A percentile compares a stretch with the other conserved stretches of the same genome.
Evolutionary conservation across 2,329 filamentous ascomycete species (phyloP).

Genomic region (Raffaelea deltoideospora): DNA sequence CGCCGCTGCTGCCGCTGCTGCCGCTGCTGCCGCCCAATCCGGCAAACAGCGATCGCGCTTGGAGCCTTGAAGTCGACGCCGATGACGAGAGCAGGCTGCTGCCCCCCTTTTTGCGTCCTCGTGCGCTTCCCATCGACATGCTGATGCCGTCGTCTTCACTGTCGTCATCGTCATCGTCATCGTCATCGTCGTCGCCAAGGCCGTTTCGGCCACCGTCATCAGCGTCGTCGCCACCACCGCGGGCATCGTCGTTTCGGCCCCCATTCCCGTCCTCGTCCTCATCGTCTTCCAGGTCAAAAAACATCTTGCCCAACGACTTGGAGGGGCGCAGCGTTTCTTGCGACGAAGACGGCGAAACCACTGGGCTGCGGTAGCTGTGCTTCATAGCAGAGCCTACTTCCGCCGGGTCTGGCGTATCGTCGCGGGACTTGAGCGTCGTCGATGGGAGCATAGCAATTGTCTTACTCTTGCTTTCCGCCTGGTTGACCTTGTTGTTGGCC

Average conservation of each 20-base stretch:
- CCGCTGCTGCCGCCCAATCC: neutral
- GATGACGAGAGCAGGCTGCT: slow-evolving; percentile 4
- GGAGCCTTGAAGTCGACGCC: slow-evolving; percentile 6
- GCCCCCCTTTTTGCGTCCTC: neutral
- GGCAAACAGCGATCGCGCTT: neutral
- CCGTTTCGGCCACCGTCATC: slow-evolving; percentile 12
- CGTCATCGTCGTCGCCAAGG: slow-evolving; percentile 8
- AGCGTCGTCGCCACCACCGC: neutral
- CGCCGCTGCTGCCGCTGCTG: slow-evolving; percentile 8
- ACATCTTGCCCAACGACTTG: slow-evolving; percentile 48
- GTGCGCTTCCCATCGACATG: slow-evolving; percentile 7
- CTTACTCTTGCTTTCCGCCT: slow-evolving; percentile 47
- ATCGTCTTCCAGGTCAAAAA: slow-evolving; percentile 46
- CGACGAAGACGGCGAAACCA: slow-evolving; percentile 59
- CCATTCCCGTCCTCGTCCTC: slow-evolving; percentile 42
- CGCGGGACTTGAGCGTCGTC: slow-evolving; percentile 73
- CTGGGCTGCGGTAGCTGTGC: slow-evolving; percentile 38
- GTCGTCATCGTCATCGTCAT: slow-evolving; percentile 6
- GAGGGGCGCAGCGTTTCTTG: slow-evolving; percentile 68
- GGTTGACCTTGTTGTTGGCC: slow-evolving; percentile 20
- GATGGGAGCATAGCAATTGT: slow-evolving; percentile 80
- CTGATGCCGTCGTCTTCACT: slow-evolving; percentile 4
- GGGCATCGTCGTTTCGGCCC: slow-evolving; percentile 13
- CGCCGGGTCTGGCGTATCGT: slow-evolving; percentile 53
- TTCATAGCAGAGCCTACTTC: slow-evolving; percentile 43